Evolutionary conservation across 2,329 filamentous ascomycete species (phyloP).

Genomic region (Chaetomium globosum): DNA sequence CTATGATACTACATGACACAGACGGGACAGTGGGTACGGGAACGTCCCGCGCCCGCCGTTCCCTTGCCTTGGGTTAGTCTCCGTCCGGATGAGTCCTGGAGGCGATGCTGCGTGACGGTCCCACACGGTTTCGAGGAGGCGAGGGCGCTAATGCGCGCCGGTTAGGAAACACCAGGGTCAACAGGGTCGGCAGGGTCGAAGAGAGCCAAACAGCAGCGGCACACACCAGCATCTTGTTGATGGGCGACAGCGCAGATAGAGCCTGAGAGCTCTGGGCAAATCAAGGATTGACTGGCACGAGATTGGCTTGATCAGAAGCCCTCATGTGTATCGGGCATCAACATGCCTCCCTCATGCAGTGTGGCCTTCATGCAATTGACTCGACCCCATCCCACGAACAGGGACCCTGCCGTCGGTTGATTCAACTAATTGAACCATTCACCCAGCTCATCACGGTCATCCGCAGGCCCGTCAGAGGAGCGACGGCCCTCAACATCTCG

Average conservation of each 20-base stretch:
- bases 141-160: conserved; percentile 17
- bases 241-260: neutral
- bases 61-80: conserved; percentile 23
- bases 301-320: neutral
- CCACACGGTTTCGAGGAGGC: neutral
- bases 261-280: neutral
- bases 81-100: conserved; percentile 6
- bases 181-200: neutral
- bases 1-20: neutral
- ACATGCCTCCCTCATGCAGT: neutral
- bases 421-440: neutral
- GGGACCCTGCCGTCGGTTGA: neutral
- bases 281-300: neutral
- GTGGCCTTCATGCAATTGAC: neutral
- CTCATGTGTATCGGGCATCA: neutral
- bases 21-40: conserved; percentile 22
- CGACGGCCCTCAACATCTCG: neutral
- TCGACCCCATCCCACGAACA: neutral
- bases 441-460: neutral
- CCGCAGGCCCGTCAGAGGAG: neutral
- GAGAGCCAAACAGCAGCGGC: neutral
- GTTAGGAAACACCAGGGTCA: neutral
- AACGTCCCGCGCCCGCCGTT: conserved; percentile 30
- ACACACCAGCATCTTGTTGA: neutral
- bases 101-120: conserved; percentile 4